Percentiles rank a stretch among this genome's conserved stretches.
phyloP scores from a whole-genome alignment of 129 eudicot genomes.

The Ambrosia trifida region DNA sequence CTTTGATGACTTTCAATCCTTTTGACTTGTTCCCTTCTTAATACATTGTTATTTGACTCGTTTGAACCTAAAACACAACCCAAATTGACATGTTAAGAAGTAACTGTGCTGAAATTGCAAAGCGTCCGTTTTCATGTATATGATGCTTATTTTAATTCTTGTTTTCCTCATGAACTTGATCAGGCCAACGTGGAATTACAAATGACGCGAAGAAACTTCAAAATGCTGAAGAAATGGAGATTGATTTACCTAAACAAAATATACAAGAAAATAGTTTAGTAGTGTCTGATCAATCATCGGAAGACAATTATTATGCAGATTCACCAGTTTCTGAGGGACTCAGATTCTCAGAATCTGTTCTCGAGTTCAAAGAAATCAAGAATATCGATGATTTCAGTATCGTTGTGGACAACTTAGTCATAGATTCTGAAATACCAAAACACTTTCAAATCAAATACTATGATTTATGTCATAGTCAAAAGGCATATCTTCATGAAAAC shows the following conservation, averaged over 20 bases:
- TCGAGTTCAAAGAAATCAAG: constrained; percentile 48
- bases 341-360: constrained; percentile 48
- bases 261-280: constrained; percentile 19
- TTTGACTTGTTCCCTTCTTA: too few relatives aligned
- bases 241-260: constrained; percentile 8
- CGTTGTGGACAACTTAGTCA: constrained; percentile 50
- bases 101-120: too few relatives aligned
- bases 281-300: constrained; percentile 19
- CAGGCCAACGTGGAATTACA: not conserved
- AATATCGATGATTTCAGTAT: constrained; percentile 48
- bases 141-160: not conserved
- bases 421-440: constrained; percentile 59
- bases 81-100: too few relatives aligned
- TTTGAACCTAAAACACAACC: too few relatives aligned
- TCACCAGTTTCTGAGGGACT: constrained; percentile 37
- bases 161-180: not conserved
- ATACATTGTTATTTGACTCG: too few relatives aligned
- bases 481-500: constrained; percentile 55
- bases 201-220: not conserved
- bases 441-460: constrained; percentile 58
- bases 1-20: too few relatives aligned
- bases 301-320: too few relatives aligned
- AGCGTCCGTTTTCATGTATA: not conserved
- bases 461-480: constrained; percentile 65
- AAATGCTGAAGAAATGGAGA: constrained; percentile 23